Evolutionary conservation across 192 early-diverging fungal species (phyloP).

Genomic region (Geosiphon pyriformis): DNA sequence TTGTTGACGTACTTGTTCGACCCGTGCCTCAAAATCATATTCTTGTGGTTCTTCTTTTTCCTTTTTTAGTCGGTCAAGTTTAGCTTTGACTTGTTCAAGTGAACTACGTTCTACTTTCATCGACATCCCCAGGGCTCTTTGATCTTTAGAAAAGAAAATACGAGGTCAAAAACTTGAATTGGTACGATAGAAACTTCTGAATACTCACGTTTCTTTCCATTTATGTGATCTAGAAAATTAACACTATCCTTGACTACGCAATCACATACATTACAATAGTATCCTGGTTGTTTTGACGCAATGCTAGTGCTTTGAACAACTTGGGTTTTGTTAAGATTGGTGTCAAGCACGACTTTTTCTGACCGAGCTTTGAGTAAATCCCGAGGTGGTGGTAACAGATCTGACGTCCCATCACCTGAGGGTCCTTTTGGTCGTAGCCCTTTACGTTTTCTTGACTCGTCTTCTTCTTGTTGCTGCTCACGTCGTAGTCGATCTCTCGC

Average conservation of each 20-base stretch:
- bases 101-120: slow-evolving; percentile 80
- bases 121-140: slow-evolving; percentile 70
- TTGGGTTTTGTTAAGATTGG: slow-evolving; percentile 75
- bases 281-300: slow-evolving; percentile 75
- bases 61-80: slow-evolving; percentile 64
- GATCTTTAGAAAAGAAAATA: slow-evolving; percentile 49
- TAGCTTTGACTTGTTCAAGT: slow-evolving; percentile 67
- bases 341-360: slow-evolving; percentile 62
- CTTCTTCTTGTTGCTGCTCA: slow-evolving; percentile 30
- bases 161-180: not conserved
- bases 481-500: slow-evolving; percentile 28
- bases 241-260: slow-evolving; percentile 84
- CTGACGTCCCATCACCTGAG: not conserved
- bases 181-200: slow-evolving; percentile 3
- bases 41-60: slow-evolving; percentile 56
- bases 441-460: slow-evolving; percentile 36
- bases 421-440: slow-evolving; percentile 25
- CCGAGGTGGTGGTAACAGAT: slow-evolving; percentile 8
- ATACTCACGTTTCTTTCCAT: slow-evolving; percentile 74
- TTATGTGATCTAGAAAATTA: slow-evolving; percentile 88
- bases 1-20: slow-evolving; percentile 56
- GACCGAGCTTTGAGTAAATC: slow-evolving; percentile 32
- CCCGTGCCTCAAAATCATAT: slow-evolving; percentile 61
- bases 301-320: slow-evolving; percentile 58
- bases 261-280: slow-evolving; percentile 87